Evolutionary conservation across 768 basidiomycete species (phyloP), one percentile per base, ranked within the genome.

Genomic region (Suillus decipiens): DNA sequence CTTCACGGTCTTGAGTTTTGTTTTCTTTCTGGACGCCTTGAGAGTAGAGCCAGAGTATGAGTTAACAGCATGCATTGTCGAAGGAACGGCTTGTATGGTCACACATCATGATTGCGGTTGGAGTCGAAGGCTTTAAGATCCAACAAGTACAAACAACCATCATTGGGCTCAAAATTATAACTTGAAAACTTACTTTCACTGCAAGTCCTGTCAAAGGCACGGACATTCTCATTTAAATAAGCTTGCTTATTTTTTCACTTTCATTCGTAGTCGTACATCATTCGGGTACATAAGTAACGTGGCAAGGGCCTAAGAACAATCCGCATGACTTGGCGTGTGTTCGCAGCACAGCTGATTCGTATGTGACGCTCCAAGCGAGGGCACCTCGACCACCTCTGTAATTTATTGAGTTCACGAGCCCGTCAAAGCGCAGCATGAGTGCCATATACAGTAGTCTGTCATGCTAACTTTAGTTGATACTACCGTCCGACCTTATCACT

Each of bases 1-100:
- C 33, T 67, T 72, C 59, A 71, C 63, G 2, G 73, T 74, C 47
- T 67, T 73, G 60, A 73, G 64, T 4, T 61, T 61, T 58, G 60
- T 62, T 57, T 61, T 69, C 5, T 56, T 56, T 56, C 37, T 24
- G 15, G 37, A 17, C 10, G 24, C 15, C 55, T 24, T 53, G 10
- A 19, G n/a, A 34, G 19, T 28, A 11, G 36, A 24, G 37, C 55
- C 55, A 56, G 55, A 24, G 24, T 28, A 53, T 11, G 31, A n/a
- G 17, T n/a, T 15, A 14, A 24, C 22, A 17, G 24, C 11, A 28
- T 24, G 55, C 55, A 56, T 56, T 24, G 15, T 37, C 36, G 5
- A 37, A 37, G 31, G 31, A 53, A n/a, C 17, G 17, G 9, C 9
- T 11, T 11, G n/a, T 12, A n/a, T n/a, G 7, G 28, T 28, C 28